Percentiles rank a stretch among this genome's conserved stretches.
Evolutionary conservation across 2,329 filamentous ascomycete genomes (phyloP).

Genomic region (Aspergillus chevalieri): DNA sequence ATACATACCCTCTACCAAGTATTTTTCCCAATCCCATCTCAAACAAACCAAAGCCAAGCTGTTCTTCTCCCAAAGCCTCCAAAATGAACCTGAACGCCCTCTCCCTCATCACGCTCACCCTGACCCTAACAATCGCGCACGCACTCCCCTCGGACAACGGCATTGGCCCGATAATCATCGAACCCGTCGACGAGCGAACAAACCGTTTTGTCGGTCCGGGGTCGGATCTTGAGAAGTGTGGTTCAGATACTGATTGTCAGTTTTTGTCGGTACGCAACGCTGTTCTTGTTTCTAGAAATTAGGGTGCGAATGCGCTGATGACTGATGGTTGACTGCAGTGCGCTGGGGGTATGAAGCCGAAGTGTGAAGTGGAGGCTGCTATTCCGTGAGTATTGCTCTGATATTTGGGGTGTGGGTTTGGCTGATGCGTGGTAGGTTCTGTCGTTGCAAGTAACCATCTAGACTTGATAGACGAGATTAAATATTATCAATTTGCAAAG

Average conservation of each 20-base stretch:
- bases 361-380: not conserved
- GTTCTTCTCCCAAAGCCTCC: too few relatives aligned
- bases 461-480: not conserved
- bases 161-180: not conserved
- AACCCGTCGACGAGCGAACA: not conserved
- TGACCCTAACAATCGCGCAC: not conserved
- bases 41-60: too few relatives aligned
- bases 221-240: not conserved
- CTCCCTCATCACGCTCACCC: not conserved
- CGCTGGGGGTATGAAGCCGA: not conserved
- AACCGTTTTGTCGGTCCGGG: not conserved
- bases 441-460: not conserved
- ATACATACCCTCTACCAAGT: too few relatives aligned
- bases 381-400: not conserved
- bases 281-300: too few relatives aligned
- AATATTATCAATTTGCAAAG: not conserved
- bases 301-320: not conserved
- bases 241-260: not conserved
- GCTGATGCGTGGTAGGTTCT: not conserved
- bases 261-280: not conserved
- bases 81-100: too few relatives aligned
- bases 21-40: too few relatives aligned
- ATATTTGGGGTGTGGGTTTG: not conserved
- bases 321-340: not conserved
- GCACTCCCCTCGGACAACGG: conserved; percentile 2